Conservation (phyloP, 768 basidiomycete species). For the Tephrocybe sp. region DNA sequence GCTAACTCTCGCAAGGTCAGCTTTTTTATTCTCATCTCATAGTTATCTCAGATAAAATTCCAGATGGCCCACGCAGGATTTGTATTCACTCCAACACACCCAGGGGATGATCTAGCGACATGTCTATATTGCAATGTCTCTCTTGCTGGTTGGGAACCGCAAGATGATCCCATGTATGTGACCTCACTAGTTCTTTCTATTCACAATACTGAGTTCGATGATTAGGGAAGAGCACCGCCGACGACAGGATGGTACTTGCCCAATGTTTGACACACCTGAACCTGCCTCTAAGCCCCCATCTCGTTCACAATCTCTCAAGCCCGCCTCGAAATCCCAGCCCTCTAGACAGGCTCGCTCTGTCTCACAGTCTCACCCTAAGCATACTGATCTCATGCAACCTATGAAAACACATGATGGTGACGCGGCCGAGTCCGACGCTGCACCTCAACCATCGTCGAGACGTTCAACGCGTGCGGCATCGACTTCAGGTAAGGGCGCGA, state of each 20-base stretch:
- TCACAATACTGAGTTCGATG: neutral
- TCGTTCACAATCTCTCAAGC: constrained; percentile 25
- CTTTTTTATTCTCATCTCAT: neutral
- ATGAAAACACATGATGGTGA: constrained; percentile 42
- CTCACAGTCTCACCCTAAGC: constrained; percentile 26
- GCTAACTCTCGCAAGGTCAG: constrained; percentile 70
- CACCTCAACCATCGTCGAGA: constrained; percentile 16
- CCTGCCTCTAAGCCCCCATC: constrained; percentile 22
- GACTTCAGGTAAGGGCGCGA: constrained; percentile 13
- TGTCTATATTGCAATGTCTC: constrained; percentile 83
- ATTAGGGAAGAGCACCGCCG: constrained; percentile 72
- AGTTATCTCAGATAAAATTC: neutral
- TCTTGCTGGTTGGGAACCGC: constrained; percentile 82
- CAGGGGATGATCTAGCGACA: constrained; percentile 75
- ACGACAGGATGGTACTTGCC: constrained; percentile 45
- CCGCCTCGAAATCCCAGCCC: constrained; percentile 25
- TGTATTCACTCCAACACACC: constrained; percentile 65
- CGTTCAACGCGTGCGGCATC: constrained; percentile 13
- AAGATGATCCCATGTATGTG: constrained; percentile 84
- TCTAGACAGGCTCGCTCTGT: constrained; percentile 28
- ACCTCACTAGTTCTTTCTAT: neutral
- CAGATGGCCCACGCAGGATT: constrained; percentile 93
- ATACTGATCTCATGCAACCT: constrained; percentile 34
- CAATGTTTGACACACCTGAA: constrained; percentile 35
- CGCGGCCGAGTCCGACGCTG: constrained; percentile 18